These are phyloP conservation scores for Trichomonascaceae sp. DNA, from an alignment of 1,139 yeast species.

Conservation along the genomic window DNA sequence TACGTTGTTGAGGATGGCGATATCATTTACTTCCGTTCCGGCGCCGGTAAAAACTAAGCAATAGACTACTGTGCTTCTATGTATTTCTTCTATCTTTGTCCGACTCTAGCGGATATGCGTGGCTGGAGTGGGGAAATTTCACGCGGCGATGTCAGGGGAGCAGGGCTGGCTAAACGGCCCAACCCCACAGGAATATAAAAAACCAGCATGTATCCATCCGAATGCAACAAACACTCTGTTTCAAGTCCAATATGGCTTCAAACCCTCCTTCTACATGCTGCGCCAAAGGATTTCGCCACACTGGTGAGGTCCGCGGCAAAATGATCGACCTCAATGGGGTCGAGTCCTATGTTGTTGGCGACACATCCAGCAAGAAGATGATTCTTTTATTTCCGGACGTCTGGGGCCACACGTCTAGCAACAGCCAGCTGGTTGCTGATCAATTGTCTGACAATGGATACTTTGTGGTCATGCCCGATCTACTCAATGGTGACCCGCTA, in stretches of 20 bases:
- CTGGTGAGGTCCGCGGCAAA: constrained; percentile 31
- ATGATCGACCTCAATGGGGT: constrained; percentile 32
- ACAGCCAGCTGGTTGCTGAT: constrained; percentile 56
- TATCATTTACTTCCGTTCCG: constrained; percentile 86
- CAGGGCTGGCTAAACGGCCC: not conserved
- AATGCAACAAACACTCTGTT: no score
- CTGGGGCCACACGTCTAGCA: constrained; percentile 45
- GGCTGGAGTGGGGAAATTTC: not conserved
- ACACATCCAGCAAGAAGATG: constrained; percentile 30
- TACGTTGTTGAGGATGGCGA: constrained; percentile 90
- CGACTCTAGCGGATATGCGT: not conserved
- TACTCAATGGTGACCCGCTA: constrained; percentile 43
- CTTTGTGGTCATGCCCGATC: constrained; percentile 62
- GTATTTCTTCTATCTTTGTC: not conserved
- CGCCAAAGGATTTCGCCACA: constrained; percentile 16
- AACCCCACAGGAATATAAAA: no score
- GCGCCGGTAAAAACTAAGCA: constrained; percentile 72
- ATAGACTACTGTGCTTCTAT: not conserved
- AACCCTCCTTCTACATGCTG: constrained; percentile 20
- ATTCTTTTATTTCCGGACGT: constrained; percentile 59
- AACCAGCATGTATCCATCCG: not conserved
- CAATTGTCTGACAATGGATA: constrained; percentile 50
- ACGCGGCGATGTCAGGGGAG: not conserved
- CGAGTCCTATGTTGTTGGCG: constrained; percentile 46
- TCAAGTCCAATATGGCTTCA: constrained; percentile 18